A percentile compares a stretch with the other conserved stretches of the same genome.
Conservation (phyloP, 352 stramenopile species). For the Phytophthora megakarya region DNA sequence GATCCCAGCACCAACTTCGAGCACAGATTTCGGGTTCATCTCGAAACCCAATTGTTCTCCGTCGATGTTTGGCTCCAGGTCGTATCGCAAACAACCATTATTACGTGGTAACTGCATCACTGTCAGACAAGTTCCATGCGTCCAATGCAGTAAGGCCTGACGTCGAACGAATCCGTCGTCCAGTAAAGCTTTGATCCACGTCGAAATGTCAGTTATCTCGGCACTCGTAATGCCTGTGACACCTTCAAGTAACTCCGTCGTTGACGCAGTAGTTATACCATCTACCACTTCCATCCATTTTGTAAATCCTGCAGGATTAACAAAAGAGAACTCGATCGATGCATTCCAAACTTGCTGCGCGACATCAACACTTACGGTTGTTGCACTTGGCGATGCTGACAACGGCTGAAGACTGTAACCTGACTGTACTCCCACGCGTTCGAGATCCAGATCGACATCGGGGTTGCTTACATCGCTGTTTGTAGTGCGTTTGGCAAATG, state of each 20-base stretch:
- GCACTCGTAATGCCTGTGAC: constrained; percentile 21
- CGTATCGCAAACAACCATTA: constrained; percentile 48
- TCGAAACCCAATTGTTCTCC: constrained; percentile 63
- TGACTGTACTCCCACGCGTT: constrained; percentile 49
- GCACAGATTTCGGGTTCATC: constrained; percentile 48
- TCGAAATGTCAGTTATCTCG: constrained; percentile 43
- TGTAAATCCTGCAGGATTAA: constrained; percentile 51
- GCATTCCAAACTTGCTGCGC: constrained; percentile 55
- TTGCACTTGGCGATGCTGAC: constrained; percentile 29
- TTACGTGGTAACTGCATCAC: constrained; percentile 44
- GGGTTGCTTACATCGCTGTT: constrained; percentile 56
- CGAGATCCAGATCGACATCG: constrained; percentile 62
- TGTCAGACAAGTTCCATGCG: constrained; percentile 58
- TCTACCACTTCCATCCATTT: constrained; percentile 47
- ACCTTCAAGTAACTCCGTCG: constrained; percentile 15
- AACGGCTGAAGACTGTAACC: constrained; percentile 55
- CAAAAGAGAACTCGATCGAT: constrained; percentile 45
- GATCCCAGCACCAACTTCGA: constrained; percentile 37
- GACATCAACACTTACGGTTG: constrained; percentile 36
- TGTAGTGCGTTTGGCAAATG: constrained; percentile 45
- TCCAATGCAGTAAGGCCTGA: constrained; percentile 67
- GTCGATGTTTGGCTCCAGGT: constrained; percentile 61
- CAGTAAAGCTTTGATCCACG: constrained; percentile 53
- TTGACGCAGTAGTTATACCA: constrained; percentile 11
- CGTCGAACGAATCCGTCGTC: constrained; percentile 51